Evolutionary conservation across 768 basidiomycete genomes (phyloP).

Genomic region (Mycena alexandri): DNA sequence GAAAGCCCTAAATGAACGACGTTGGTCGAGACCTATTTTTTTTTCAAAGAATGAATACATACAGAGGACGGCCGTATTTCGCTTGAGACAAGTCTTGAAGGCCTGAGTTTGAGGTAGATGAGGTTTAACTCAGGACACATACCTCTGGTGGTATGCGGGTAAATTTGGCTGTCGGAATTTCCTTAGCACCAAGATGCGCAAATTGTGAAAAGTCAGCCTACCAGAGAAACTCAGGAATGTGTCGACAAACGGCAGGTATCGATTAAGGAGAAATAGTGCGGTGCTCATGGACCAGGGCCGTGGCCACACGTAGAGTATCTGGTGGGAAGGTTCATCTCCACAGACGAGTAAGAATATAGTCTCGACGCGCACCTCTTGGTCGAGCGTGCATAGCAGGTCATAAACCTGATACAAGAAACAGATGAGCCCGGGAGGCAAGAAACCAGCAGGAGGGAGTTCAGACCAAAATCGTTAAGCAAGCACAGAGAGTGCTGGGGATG

Average conservation of each 20-base stretch:
- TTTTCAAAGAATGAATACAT: not conserved
- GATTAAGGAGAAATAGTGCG: constrained; percentile 45
- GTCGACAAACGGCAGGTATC: constrained; percentile 50
- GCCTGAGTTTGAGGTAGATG: not conserved
- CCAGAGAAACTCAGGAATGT: constrained; percentile 39
- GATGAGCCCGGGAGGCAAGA: not conserved
- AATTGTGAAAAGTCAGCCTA: constrained; percentile 17
- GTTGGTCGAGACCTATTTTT: constrained; percentile 26
- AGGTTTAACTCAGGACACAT: not conserved
- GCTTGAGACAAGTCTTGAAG: constrained; percentile 23
- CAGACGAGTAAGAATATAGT: not conserved
- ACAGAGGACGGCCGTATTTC: constrained; percentile 29
- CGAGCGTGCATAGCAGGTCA: constrained; percentile 44
- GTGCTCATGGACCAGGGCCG: constrained; percentile 41
- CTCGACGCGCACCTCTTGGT: constrained; percentile 40
- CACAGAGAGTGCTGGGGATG: constrained; percentile 34
- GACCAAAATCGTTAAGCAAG: constrained; percentile 35
- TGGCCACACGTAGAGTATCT: constrained; percentile 45
- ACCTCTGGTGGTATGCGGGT: constrained; percentile 31
- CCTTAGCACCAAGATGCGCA: not conserved
- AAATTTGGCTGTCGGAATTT: constrained; percentile 22
- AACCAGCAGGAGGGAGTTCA: not conserved
- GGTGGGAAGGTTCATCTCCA: not conserved
- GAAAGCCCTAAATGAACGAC: constrained; percentile 49
- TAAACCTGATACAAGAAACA: constrained; percentile 36